Percentiles rank a stretch among this genome's conserved stretches.
These are phyloP conservation scores for Lyophyllum semitale DNA, from an alignment of 768 basidiomycete genomes.

Conservation along the genomic window DNA sequence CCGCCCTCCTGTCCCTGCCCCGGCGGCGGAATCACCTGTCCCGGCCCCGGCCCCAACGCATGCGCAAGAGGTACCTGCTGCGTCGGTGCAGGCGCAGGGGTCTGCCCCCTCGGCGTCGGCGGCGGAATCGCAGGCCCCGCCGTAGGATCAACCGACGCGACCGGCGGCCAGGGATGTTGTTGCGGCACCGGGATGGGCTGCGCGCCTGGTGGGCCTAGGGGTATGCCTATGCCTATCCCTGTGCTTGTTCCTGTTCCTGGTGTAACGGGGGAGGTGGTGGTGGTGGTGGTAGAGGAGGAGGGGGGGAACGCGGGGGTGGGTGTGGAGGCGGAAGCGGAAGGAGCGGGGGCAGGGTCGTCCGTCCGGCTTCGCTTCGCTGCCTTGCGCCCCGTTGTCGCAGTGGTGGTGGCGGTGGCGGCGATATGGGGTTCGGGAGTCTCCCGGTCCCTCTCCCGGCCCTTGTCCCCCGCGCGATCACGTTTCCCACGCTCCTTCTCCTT, in stretches of 20 bases:
- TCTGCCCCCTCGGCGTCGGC: conserved; percentile 24
- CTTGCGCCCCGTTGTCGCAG: conserved; percentile 18
- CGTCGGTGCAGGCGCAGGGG: background rate
- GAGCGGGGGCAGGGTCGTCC: conserved; percentile 28
- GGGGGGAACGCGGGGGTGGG: background rate
- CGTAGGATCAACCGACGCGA: conserved; percentile 32
- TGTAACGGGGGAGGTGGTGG: no score
- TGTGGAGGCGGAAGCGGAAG: background rate
- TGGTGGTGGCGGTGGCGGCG: background rate
- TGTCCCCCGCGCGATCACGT: background rate
- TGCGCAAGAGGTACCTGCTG: conserved; percentile 1
- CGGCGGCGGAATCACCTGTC: background rate
- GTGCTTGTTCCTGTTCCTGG: conserved; percentile 7
- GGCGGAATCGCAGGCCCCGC: conserved; percentile 36
- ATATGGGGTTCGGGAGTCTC: background rate
- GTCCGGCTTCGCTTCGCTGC: conserved; percentile 38
- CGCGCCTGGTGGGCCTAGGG: conserved; percentile 10
- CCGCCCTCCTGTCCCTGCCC: background rate
- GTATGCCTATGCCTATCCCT: conserved; percentile 18
- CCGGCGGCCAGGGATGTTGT: conserved; percentile 32
- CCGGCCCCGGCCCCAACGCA: conserved; percentile 4
- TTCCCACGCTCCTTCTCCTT: conserved; percentile 1
- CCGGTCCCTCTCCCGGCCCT: background rate
- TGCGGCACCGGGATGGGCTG: conserved; percentile 25
- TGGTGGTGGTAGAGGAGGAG: background rate